Evolutionary conservation across 2,329 filamentous ascomycete species (phyloP).

Genomic region (Graphilbum fragrans): DNA sequence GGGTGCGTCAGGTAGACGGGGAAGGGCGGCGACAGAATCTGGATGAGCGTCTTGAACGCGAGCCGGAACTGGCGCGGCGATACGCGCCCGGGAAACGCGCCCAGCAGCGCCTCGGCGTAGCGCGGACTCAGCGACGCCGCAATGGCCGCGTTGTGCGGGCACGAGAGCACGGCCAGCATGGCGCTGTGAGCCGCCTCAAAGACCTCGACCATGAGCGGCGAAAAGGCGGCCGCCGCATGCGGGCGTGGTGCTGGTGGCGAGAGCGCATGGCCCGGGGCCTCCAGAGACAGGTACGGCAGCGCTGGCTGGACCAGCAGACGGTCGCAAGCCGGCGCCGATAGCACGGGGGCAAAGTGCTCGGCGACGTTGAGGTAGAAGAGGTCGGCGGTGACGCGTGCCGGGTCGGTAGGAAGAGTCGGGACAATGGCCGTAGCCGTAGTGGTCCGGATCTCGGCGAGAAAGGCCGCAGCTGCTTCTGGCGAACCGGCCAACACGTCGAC

Average conservation of each 20-base stretch:
- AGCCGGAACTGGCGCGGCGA: conserved; percentile 79
- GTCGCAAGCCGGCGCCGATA: conserved; percentile 58
- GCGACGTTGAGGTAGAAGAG: conserved; percentile 80
- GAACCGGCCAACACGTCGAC: conserved; percentile 73
- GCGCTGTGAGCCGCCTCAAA: conserved; percentile 84
- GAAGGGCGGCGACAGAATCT: conserved; percentile 70
- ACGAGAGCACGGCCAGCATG: conserved; percentile 66
- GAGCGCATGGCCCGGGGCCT: conserved; percentile 3
- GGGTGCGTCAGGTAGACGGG: conserved; percentile 61
- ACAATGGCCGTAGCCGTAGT: conserved; percentile 16
- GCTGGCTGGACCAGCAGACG: conserved; percentile 63
- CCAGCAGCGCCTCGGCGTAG: conserved; percentile 72
- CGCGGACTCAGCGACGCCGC: conserved; percentile 64
- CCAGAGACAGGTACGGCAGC: conserved; percentile 53
- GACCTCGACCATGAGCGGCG: conserved; percentile 40
- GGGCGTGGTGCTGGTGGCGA: no score
- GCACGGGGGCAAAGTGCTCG: conserved; percentile 65
- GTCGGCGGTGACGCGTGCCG: conserved; percentile 51
- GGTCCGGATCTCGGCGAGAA: conserved; percentile 51
- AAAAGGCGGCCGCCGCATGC: conserved; percentile 21
- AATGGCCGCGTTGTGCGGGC: conserved; percentile 62
- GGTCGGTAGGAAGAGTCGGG: conserved; percentile 47
- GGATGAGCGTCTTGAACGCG: conserved; percentile 75
- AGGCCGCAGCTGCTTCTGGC: conserved; percentile 49
- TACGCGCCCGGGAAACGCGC: conserved; percentile 66